Evolutionary conservation across 208 protist species (phyloP).

Genomic region (Acanthamoeba sp.): DNA sequence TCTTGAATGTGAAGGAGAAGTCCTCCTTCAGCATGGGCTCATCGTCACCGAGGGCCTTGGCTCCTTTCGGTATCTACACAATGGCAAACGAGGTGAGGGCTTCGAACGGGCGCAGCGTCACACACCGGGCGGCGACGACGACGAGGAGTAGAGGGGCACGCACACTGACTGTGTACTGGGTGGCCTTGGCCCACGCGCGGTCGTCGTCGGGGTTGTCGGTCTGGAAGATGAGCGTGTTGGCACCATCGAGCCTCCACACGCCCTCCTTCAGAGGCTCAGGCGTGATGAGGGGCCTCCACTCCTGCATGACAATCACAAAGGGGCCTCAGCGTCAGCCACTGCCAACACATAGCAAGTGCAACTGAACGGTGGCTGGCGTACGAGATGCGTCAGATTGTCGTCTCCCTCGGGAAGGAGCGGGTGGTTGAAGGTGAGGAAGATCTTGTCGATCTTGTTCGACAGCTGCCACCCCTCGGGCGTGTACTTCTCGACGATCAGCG

Average conservation of each 20-base stretch:
- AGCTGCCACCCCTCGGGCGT: slow-evolving; percentile 72
- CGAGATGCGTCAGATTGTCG: slow-evolving; percentile 18
- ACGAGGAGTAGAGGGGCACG: not conserved
- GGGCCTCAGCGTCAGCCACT: no score
- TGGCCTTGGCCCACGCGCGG: slow-evolving; percentile 67
- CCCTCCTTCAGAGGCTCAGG: slow-evolving; percentile 64
- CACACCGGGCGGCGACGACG: no score
- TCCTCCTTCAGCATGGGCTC: slow-evolving; percentile 58
- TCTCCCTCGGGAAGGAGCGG: slow-evolving; percentile 41
- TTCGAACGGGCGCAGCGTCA: not conserved
- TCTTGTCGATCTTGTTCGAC: slow-evolving; percentile 48
- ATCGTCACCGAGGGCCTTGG: not conserved
- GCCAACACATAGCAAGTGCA: no score
- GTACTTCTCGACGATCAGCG: slow-evolving; percentile 46
- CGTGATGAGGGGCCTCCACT: slow-evolving; percentile 41
- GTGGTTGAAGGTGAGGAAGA: slow-evolving; percentile 74
- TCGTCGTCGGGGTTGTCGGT: slow-evolving; percentile 29
- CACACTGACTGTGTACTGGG: slow-evolving; percentile 69
- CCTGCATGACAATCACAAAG: not conserved
- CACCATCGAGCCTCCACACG: slow-evolving; percentile 47
- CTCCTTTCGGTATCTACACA: slow-evolving; percentile 36
- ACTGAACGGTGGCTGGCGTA: not conserved
- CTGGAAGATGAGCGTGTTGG: slow-evolving; percentile 26
- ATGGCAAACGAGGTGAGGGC: not conserved
- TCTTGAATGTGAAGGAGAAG: slow-evolving; percentile 69